Conservation (phyloP, 169 alveolate genomes). For the Plasmodium chabaudi region DNA sequence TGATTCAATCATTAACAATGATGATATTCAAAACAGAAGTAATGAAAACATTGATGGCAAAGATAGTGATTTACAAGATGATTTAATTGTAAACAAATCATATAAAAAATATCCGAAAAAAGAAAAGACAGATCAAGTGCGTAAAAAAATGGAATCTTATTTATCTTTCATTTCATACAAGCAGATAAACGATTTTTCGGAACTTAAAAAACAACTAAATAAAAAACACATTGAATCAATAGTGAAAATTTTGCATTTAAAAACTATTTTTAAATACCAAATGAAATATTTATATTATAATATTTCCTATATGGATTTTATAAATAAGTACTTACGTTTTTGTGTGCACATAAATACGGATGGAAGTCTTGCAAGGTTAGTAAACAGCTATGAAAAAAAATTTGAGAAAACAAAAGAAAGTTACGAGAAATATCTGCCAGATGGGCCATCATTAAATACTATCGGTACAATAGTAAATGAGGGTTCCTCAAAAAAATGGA, state of each 20-base stretch:
- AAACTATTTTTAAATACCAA: constrained; percentile 45
- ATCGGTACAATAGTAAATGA: not conserved
- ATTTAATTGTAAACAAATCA: too few relatives aligned
- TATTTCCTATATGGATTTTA: constrained; percentile 36
- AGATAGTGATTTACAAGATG: too few relatives aligned
- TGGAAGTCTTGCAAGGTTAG: constrained; percentile 17
- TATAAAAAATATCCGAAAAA: too few relatives aligned
- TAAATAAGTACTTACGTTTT: constrained; percentile 38
- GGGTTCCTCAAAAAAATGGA: not conserved
- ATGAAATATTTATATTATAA: constrained; percentile 28
- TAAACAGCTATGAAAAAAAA: constrained; percentile 27
- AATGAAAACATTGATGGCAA: too few relatives aligned
- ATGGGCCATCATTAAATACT: not conserved
- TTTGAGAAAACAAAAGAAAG: not conserved
- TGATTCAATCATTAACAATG: too few relatives aligned
- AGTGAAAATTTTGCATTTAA: constrained; percentile 22
- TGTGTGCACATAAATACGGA: constrained; percentile 40
- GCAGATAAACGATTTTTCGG: constrained; percentile 27
- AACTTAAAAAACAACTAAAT: constrained; percentile 43
- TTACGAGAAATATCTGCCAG: not conserved
- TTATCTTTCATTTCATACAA: not conserved
- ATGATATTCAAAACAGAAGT: too few relatives aligned
- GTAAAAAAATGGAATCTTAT: not conserved
- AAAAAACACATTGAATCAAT: constrained; percentile 33
- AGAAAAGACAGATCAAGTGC: not conserved